These are phyloP conservation scores for Phaeosphaeria sp. DNA, from an alignment of 2,329 filamentous ascomycete species.

Conservation along the genomic window DNA sequence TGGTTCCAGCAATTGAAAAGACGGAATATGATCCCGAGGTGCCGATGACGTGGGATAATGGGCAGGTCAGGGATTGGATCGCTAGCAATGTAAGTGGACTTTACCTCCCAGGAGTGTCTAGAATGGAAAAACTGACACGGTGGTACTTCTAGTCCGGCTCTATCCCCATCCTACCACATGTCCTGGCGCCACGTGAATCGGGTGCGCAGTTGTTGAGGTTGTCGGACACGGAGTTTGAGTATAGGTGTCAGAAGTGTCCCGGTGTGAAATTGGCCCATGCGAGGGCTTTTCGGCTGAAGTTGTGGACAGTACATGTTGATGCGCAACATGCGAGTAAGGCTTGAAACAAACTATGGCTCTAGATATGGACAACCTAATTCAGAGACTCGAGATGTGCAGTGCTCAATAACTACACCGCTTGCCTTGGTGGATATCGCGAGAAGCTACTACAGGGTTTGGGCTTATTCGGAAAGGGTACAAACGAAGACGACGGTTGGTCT, in stretches of 20 bases:
- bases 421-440: too few species aligned
- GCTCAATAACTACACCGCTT: too few species aligned
- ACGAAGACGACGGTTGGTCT: too few species aligned
- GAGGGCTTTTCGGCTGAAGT: constrained; percentile 50
- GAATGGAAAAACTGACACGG: constrained; percentile 4
- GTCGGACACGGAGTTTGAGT: constrained; percentile 49
- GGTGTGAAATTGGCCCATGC: constrained; percentile 50
- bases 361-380: too few species aligned
- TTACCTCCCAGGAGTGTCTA: neutral
- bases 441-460: too few species aligned
- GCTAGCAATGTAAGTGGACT: constrained; percentile 46
- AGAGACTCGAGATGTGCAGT: too few species aligned
- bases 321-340: neutral
- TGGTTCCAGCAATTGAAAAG: constrained; percentile 36
- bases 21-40: constrained; percentile 29
- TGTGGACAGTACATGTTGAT: constrained; percentile 43
- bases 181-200: constrained; percentile 51
- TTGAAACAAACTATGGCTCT: too few species aligned
- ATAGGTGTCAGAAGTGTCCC: constrained; percentile 50
- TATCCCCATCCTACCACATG: constrained; percentile 40
- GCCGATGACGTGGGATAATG: constrained; percentile 52
- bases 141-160: constrained; percentile 47
- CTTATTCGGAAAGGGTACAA: too few species aligned
- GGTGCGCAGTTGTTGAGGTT: constrained; percentile 54
- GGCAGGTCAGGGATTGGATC: constrained; percentile 51